A percentile compares a stretch with the other conserved stretches of the same genome.
These are phyloP conservation scores for Plenodomus tracheiphilus DNA, from an alignment of 2,329 filamentous ascomycete genomes.

Conservation along the genomic window DNA sequence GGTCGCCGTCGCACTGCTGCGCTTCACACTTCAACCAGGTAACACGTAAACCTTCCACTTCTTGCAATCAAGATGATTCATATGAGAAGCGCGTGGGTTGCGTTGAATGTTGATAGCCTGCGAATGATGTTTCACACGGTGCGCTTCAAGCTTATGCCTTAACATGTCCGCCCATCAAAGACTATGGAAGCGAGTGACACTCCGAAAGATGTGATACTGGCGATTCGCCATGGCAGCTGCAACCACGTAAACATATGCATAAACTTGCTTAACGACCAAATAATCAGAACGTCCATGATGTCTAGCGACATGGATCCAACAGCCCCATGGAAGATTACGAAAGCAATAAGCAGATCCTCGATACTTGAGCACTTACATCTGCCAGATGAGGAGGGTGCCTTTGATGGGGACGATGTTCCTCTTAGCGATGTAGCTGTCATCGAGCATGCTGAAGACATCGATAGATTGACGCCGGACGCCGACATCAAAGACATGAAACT, in stretches of 20 bases:
- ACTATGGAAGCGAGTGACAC: background rate
- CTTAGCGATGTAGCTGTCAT: background rate
- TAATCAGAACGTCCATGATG: background rate
- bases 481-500: constrained; percentile 19
- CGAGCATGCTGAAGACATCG: background rate
- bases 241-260: background rate
- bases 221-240: background rate
- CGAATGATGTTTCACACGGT: background rate
- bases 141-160: background rate
- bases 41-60: no score
- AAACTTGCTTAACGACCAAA: background rate
- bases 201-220: background rate
- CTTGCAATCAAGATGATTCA: no score
- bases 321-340: no score
- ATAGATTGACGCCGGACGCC: background rate
- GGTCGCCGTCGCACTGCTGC: no score
- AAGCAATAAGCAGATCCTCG: background rate
- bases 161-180: background rate
- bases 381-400: background rate
- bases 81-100: background rate
- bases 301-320: no score
- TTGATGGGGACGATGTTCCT: background rate
- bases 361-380: background rate
- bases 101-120: background rate
- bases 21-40: no score